Percentiles rank a stretch among this genome's conserved stretches.
These are phyloP conservation scores for Malus fusca DNA, from an alignment of 306 rosid genomes.

Conservation along the genomic window DNA sequence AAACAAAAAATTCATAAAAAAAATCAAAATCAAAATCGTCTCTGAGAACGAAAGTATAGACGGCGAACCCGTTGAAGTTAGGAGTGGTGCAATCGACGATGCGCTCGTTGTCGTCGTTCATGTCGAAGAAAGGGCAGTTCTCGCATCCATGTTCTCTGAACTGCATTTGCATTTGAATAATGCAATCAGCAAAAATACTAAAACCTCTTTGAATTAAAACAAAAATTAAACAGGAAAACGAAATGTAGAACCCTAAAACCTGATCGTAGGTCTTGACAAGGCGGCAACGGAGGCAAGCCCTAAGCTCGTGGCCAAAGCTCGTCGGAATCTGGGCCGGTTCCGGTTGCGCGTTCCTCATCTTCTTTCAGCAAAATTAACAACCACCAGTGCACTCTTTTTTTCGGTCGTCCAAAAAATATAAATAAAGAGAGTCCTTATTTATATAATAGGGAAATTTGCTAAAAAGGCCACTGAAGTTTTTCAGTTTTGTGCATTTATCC, in stretches of 20 bases:
- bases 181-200: neutral
- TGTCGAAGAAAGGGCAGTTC: constrained; percentile 86
- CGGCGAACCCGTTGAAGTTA: constrained; percentile 75
- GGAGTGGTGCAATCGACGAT: constrained; percentile 89
- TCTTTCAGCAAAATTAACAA: neutral
- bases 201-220: neutral
- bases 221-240: neutral
- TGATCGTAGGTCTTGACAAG: constrained; percentile 97
- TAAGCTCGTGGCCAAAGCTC: constrained; percentile 81
- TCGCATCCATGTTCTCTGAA: constrained; percentile 90
- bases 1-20: neutral
- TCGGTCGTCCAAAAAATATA: too few species aligned
- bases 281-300: constrained; percentile 98
- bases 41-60: neutral
- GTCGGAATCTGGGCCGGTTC: constrained; percentile 85
- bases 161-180: constrained; percentile 15
- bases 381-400: neutral
- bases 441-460: too few species aligned
- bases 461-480: too few species aligned
- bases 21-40: neutral
- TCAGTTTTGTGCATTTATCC: too few species aligned
- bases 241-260: constrained; percentile 27
- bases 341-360: constrained; percentile 33
- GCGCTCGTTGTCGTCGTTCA: constrained; percentile 89
- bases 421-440: too few species aligned